Conservation (phyloP, 2,329 filamentous ascomycete genomes). For the Ustulina deusta region DNA sequence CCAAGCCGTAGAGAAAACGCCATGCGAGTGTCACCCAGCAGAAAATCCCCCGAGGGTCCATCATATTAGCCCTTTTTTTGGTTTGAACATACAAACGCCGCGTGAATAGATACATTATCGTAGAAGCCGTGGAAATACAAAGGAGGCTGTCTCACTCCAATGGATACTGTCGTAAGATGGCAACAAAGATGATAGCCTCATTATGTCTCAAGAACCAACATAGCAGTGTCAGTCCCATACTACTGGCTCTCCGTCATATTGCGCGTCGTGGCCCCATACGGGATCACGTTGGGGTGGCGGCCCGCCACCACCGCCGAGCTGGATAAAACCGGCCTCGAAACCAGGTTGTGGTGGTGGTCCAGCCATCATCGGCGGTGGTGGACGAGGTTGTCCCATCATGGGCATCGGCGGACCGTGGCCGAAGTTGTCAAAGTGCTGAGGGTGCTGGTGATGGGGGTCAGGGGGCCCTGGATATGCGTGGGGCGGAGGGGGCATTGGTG, state of each 20-base stretch:
- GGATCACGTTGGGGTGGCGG: conserved; percentile 36
- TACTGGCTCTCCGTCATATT: conserved; percentile 26
- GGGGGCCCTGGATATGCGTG: conserved; percentile 23
- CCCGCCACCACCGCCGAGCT: conserved; percentile 41
- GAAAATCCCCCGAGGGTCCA: conserved; percentile 5
- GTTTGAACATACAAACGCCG: conserved; percentile 16
- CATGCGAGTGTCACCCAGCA: conserved; percentile 7
- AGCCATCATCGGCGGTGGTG: conserved; percentile 33
- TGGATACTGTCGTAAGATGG: neutral
- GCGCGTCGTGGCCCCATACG: conserved; percentile 34
- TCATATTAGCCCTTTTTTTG: conserved; percentile 7
- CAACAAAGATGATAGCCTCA: conserved; percentile 7
- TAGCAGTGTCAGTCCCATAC: conserved; percentile 26
- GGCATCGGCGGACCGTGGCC: conserved; percentile 28
- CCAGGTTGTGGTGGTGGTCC: conserved; percentile 36
- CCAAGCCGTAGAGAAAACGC: conserved; percentile 13
- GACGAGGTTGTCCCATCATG: conserved; percentile 35
- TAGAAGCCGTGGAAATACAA: conserved; percentile 3
- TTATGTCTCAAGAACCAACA: conserved; percentile 3
- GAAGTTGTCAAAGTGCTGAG: conserved; percentile 35
- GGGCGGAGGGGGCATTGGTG: conserved; percentile 29
- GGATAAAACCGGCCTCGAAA: conserved; percentile 48
- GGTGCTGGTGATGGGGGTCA: conserved; percentile 23
- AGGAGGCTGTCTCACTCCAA: conserved; percentile 6
- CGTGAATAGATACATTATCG: conserved; percentile 24